Base-by-base conservation (phyloP, 2,329 filamentous ascomycete species). In the Sporothrix brunneoviolacea region DNA sequence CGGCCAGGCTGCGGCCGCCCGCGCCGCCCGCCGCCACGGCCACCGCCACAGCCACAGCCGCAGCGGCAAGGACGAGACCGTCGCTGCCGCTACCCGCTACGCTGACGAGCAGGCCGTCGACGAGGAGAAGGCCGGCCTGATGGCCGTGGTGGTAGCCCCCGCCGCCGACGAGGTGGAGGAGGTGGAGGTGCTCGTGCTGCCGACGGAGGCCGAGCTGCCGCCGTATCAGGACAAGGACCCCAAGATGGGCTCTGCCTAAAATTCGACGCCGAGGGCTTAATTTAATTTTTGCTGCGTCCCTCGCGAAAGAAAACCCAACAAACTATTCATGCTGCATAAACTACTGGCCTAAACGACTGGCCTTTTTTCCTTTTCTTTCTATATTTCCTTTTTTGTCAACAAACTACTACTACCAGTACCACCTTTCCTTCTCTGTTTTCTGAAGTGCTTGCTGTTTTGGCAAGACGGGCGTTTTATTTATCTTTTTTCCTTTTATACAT, bases 51-150 rank as follows among this genome's bases (percentile, higher is more conserved):
- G 40, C 19, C 46, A 53, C 41, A 40, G 54, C 52, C 45, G 49
- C 24, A 38, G 51, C 54, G 22, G 36, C 27, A 51, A 49, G 48
- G 58, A 58, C 60, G 71, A 72, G 62, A 62, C 16, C 4, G 18
- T 18, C 15, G 35, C 35, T 5, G 24, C 18, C 16, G 24, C 21
- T 6, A 28, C 24, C 9, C 40, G 40, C 21, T 24, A 64, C 3
- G 57, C 57, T 12, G 53, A 60, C n/a, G 72, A 74, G 57, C 62
- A 59, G 41, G 67, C 61, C 32, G 59, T 54, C 13, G 51, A 52
- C 1, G 72, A 76, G 19, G 77, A 79, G 63, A 79, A 80, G 68
- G 61, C 68, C 5, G 69, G 70, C 24, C 64, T 80, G 50, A 73
- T 80, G 66, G 16, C 36, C 10, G 65, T 41, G 13, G 21, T 36